Evolutionary conservation across 345 rosid genomes (phyloP).

Genomic region (Kernera saxatilis): DNA sequence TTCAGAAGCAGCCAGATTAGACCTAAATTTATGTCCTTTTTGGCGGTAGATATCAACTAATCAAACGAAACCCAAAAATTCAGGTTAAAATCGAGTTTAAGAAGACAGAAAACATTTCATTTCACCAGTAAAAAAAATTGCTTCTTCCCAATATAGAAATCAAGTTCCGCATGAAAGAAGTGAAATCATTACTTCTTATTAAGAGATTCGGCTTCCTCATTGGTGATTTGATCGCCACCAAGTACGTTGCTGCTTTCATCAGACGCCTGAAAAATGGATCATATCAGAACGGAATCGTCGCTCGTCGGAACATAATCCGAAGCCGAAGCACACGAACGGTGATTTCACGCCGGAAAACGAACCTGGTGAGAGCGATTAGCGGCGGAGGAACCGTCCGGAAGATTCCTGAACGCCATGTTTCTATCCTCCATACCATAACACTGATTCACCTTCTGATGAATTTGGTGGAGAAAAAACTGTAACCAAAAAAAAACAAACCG

Average conservation of each 20-base stretch:
- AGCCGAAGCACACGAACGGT: background rate
- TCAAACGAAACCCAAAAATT: background rate
- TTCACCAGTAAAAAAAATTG: background rate
- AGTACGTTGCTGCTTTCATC: conserved; percentile 49
- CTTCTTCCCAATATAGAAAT: background rate
- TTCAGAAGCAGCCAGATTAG: background rate
- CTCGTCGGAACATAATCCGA: background rate
- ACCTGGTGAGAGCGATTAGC: conserved; percentile 31
- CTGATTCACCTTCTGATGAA: background rate
- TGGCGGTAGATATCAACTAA: background rate
- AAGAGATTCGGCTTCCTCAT: conserved; percentile 53
- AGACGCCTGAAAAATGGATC: conserved; percentile 39
- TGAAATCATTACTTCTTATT: conserved; percentile 42
- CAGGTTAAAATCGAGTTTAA: background rate
- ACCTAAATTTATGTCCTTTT: background rate
- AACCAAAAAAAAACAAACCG: background rate
- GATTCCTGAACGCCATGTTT: conserved; percentile 51
- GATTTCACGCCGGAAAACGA: background rate
- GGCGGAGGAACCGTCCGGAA: conserved; percentile 33
- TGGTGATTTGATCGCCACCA: conserved; percentile 57
- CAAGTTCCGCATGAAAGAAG: background rate
- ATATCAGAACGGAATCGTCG: background rate
- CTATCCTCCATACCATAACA: conserved; percentile 35
- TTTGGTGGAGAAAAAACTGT: background rate
- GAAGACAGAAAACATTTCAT: background rate